Evolutionary conservation across 495 filamentous ascomycete species (phyloP).

Genomic region (Penicillium chermesinum): DNA sequence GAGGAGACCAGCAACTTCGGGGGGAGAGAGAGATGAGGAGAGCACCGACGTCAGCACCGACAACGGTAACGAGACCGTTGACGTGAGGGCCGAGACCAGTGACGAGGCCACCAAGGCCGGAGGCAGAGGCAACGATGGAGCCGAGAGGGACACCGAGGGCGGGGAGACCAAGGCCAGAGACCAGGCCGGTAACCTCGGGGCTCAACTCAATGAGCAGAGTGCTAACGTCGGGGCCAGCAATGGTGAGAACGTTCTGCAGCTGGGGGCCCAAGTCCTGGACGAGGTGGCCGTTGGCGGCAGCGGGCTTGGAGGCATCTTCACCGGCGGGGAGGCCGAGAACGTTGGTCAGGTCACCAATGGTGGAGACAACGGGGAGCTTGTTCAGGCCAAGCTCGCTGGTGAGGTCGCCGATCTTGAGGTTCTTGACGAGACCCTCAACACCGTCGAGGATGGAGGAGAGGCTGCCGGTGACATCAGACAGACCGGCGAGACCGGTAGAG

Average conservation of each 20-base stretch:
- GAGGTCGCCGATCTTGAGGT: slow-evolving; percentile 20
- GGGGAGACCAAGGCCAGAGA: slow-evolving; percentile 22
- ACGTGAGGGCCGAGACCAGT: slow-evolving; percentile 25
- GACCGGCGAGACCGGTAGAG: slow-evolving; percentile 7
- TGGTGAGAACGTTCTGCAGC: slow-evolving; percentile 27
- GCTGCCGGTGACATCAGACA: slow-evolving; percentile 6
- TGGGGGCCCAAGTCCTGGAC: slow-evolving; percentile 26
- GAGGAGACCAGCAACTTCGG: slow-evolving; percentile 29
- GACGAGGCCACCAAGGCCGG: slow-evolving; percentile 27
- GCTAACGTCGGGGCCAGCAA: slow-evolving; percentile 17
- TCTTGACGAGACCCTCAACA: slow-evolving; percentile 11
- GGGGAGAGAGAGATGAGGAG: slow-evolving; percentile 32
- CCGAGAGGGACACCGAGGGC: slow-evolving; percentile 21
- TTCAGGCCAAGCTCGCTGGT: slow-evolving; percentile 17
- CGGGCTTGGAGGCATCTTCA: slow-evolving; percentile 6
- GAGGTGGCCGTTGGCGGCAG: slow-evolving; percentile 22
- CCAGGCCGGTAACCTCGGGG: slow-evolving; percentile 22
- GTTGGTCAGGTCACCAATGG: slow-evolving; percentile 20
- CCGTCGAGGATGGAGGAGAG: slow-evolving; percentile 9
- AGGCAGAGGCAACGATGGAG: slow-evolving; percentile 25
- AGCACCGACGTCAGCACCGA: slow-evolving; percentile 24
- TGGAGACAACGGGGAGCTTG: slow-evolving; percentile 20
- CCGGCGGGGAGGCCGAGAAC: slow-evolving; percentile 12
- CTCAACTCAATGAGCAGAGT: slow-evolving; percentile 24
- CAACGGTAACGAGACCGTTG: slow-evolving; percentile 28